These are phyloP conservation scores for Xanthoconium purpureum DNA, from an alignment of 768 basidiomycete species.

Conservation along the genomic window DNA sequence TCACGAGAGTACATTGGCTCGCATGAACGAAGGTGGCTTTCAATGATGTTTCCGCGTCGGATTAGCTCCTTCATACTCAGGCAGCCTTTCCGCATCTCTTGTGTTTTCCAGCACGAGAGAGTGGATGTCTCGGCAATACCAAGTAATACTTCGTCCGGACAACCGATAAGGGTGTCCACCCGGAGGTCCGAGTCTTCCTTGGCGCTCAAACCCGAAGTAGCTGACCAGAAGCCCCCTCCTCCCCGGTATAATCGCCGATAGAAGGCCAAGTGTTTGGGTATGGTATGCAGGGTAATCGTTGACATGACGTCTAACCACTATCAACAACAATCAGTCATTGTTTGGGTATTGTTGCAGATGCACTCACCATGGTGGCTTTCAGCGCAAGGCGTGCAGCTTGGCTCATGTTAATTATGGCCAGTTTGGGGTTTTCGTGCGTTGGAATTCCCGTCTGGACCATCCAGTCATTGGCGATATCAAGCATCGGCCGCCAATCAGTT, in stretches of 20 bases:
- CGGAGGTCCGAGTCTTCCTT: conserved; percentile 45
- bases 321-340: conserved; percentile 16
- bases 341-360: background rate
- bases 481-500: conserved; percentile 67
- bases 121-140: conserved; percentile 72
- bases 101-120: conserved; percentile 71
- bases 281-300: conserved; percentile 54
- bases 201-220: conserved; percentile 25
- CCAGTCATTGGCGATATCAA: conserved; percentile 76
- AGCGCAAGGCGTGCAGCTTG: conserved; percentile 54
- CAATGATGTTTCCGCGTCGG: conserved; percentile 67
- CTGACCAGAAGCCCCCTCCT: conserved; percentile 45
- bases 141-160: conserved; percentile 75
- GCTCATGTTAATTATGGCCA: conserved; percentile 54
- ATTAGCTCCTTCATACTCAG: conserved; percentile 75
- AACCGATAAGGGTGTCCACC: conserved; percentile 71
- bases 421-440: conserved; percentile 60
- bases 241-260: conserved; percentile 66
- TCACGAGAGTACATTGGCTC: conserved; percentile 31
- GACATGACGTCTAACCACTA: conserved; percentile 82
- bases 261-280: conserved; percentile 63
- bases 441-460: conserved; percentile 62
- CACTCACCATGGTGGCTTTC: conserved; percentile 65
- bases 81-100: conserved; percentile 59
- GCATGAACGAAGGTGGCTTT: conserved; percentile 55